These are phyloP conservation scores for Aspergillus sp. DNA, from an alignment of 2,329 filamentous ascomycete species.

Conservation along the genomic window DNA sequence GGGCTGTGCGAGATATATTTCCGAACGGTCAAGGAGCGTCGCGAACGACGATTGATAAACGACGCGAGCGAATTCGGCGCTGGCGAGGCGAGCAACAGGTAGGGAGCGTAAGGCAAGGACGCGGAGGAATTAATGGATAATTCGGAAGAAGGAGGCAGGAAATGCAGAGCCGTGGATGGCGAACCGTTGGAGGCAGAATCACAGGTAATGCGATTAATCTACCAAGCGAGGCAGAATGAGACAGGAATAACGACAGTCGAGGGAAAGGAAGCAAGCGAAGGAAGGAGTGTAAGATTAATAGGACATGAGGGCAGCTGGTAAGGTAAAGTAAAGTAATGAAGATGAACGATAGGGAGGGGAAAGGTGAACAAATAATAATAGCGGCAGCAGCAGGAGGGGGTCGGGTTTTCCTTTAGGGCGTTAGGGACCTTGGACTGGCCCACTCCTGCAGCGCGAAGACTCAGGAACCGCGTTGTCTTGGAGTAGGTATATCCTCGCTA, in stretches of 20 bases:
- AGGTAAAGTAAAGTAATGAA: background rate
- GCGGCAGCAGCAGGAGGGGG: too few species aligned
- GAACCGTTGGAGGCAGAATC: background rate
- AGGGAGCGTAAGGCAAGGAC: slow-evolving; percentile 19
- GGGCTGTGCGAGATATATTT: slow-evolving; percentile 8
- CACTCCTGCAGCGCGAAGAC: too few species aligned
- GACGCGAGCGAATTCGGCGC: background rate
- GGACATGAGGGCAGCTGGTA: background rate
- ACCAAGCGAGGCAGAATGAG: background rate
- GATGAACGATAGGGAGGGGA: slow-evolving; percentile 8
- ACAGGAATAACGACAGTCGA: background rate
- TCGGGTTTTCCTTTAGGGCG: too few species aligned
- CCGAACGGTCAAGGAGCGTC: slow-evolving; percentile 1
- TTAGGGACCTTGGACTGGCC: too few species aligned
- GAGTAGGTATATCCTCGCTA: too few species aligned
- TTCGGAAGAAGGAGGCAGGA: slow-evolving; percentile 6
- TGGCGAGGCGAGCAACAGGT: background rate
- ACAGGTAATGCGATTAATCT: background rate
- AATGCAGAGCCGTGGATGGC: background rate
- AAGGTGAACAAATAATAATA: background rate
- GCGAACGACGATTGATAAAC: background rate
- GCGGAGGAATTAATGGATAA: slow-evolving; percentile 14
- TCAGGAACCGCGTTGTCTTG: too few species aligned
- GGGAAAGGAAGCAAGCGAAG: background rate
- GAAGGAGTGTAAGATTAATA: slow-evolving; percentile 5